Percentiles rank a stretch among this genome's conserved stretches.
These are phyloP conservation scores for Penstemon eatonii DNA, from an alignment of 257 asterid genomes.

Conservation along the genomic window DNA sequence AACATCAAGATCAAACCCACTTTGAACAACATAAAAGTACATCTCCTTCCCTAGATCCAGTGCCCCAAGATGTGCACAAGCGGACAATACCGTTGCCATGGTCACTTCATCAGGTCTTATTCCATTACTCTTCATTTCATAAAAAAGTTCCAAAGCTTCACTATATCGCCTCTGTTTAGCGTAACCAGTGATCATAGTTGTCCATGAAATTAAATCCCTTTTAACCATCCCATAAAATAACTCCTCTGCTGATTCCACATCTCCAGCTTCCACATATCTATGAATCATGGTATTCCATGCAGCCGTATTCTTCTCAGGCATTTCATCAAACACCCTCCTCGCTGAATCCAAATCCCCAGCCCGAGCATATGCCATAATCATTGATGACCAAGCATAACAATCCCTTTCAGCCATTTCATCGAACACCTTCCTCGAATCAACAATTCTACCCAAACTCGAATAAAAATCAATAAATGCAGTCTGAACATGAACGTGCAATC, in stretches of 20 bases:
- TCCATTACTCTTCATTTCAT: slow-evolving; percentile 54
- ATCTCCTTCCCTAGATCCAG: slow-evolving; percentile 65
- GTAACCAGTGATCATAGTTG: slow-evolving; percentile 83
- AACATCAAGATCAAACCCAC: slow-evolving; percentile 48
- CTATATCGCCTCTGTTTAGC: slow-evolving; percentile 45
- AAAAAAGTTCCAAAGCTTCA: slow-evolving; percentile 58
- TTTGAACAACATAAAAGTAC: slow-evolving; percentile 48
- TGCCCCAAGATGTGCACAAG: slow-evolving; percentile 88
- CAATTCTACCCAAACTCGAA: slow-evolving; percentile 49
- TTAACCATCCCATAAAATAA: slow-evolving; percentile 50
- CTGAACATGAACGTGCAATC: slow-evolving; percentile 47
- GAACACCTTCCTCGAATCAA: slow-evolving; percentile 51
- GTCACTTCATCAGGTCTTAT: slow-evolving; percentile 74
- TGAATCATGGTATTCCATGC: slow-evolving; percentile 71
- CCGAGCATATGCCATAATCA: slow-evolving; percentile 56
- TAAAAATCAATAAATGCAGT: slow-evolving; percentile 70
- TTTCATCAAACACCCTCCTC: slow-evolving; percentile 55
- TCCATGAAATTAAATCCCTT: slow-evolving; percentile 82
- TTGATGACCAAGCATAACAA: slow-evolving; percentile 62
- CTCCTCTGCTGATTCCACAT: slow-evolving; percentile 61
- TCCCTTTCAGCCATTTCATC: slow-evolving; percentile 72
- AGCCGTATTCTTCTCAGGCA: slow-evolving; percentile 58
- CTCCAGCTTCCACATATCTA: slow-evolving; percentile 66
- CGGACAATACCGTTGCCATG: slow-evolving; percentile 71
- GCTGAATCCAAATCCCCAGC: slow-evolving; percentile 59